Base-by-base conservation (phyloP, 352 stramenopile species). In the Phytophthora sojae region DNA sequence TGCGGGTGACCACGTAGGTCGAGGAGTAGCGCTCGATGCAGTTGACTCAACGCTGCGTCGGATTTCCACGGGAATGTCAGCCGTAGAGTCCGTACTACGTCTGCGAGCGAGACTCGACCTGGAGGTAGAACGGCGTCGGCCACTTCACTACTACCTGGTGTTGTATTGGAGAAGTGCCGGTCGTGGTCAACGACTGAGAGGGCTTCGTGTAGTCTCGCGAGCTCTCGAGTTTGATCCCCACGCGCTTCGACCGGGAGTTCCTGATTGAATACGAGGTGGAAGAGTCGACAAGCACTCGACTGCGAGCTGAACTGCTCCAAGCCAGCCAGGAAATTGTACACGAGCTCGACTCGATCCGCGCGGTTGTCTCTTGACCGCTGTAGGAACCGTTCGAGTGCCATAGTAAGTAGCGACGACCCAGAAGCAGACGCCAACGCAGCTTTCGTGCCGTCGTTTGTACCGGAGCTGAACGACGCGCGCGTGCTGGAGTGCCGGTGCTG, bases 1-100 rank as follows among this genome's bases (percentile, higher is more conserved):
- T 77, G 62, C 6, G 56, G 29, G 0, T 66, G 29, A 2, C 83
- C 85, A 14, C 71, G 75, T 42, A 80, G 55, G 39, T 92, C 85
- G 11, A 80, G 6, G 0, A 92, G 65, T 5, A 92, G 35, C 2
- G 83, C 66, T 12, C 72, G 83, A 52, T 88, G 73, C 0, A 94
- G 54, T 30, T 77, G 57, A 49, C 63, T 77, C 14, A 92, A 69
- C 9, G 74, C 66, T 0, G 25, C 25, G 42, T 92, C 85, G 0
- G 65, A 71, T 60, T 94, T 94, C 84, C 84, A 94, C 0, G 86
- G 84, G 58, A 90, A 94, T 4, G 79, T 61, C 1, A 83, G 64
- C 1, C 81, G 69, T 6, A 94, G 54, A 0, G 81, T 72, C 15
- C 71, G 77, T 4, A 94, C 35, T 3, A 89, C 73, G 9, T 88